phyloP scores from a whole-genome alignment of 345 rosid species.

The Populus deltoides region DNA sequence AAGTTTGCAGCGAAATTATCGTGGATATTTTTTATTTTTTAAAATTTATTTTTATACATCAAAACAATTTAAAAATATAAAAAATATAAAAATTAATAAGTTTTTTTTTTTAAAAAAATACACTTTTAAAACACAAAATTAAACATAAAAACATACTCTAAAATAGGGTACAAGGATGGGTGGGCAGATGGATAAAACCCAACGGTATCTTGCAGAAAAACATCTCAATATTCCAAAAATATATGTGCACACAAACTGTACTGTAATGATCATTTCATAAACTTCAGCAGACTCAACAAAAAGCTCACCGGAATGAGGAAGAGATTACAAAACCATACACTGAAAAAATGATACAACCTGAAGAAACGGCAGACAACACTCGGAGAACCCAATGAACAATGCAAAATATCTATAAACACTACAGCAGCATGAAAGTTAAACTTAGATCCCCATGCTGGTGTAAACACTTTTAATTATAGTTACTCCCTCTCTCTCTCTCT shows the following conservation, averaged over 20 bases:
- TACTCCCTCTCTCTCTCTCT: neutral
- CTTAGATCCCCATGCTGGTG: constrained; percentile 13
- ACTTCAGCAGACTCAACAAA: constrained; percentile 21
- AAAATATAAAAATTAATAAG: too few species aligned
- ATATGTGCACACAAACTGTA: constrained; percentile 14
- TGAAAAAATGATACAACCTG: constrained; percentile 21
- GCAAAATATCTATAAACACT: constrained; percentile 11
- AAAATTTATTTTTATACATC: too few species aligned
- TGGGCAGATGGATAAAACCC: neutral
- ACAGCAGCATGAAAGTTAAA: neutral
- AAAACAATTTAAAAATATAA: too few species aligned
- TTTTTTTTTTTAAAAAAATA: too few species aligned
- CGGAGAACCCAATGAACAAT: constrained; percentile 13
- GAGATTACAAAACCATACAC: constrained; percentile 13
- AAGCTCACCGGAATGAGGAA: constrained; percentile 15
- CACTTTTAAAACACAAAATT: too few species aligned
- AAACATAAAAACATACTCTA: too few species aligned
- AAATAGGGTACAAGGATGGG: too few species aligned
- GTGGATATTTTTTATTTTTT: too few species aligned
- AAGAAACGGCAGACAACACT: constrained; percentile 7
- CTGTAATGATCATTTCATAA: constrained; percentile 7
- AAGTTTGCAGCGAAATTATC: too few species aligned
- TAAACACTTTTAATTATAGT: neutral
- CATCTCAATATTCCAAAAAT: constrained; percentile 6
- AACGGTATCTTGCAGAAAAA: neutral